Evolutionary conservation across 2,329 filamentous ascomycete species (phyloP).

Genomic region (Daldinia eschscholtzii): DNA sequence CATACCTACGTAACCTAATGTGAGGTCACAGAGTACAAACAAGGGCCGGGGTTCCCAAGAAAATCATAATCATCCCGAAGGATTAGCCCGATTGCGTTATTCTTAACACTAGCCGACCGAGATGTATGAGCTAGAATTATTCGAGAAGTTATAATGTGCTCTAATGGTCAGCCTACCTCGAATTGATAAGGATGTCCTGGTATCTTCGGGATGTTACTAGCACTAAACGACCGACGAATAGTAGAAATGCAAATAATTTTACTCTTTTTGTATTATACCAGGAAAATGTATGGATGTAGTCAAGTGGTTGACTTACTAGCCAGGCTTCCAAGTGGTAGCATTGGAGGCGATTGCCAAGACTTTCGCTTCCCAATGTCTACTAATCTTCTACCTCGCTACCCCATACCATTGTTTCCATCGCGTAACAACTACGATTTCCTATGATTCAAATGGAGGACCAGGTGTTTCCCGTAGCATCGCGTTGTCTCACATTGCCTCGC

Average conservation of each 20-base stretch:
- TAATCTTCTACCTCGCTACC: constrained; percentile 12
- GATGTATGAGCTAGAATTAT: constrained; percentile 1
- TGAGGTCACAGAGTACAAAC: not conserved
- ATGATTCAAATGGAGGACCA: constrained; percentile 4
- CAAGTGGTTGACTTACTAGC: constrained; percentile 4
- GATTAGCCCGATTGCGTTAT: constrained; percentile 27
- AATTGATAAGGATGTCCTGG: constrained; percentile 6
- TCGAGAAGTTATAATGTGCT: constrained; percentile 1
- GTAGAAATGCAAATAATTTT: not conserved
- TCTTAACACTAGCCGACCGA: constrained; percentile 6
- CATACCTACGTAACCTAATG: not conserved
- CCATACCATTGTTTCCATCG: constrained; percentile 23
- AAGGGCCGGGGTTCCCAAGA: constrained; percentile 13
- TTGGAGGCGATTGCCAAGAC: constrained; percentile 27
- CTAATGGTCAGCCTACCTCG: not conserved
- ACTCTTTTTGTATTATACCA: not conserved
- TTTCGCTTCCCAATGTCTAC: constrained; percentile 19
- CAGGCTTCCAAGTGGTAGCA: not conserved
- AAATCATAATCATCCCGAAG: constrained; percentile 36
- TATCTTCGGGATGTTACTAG: not conserved
- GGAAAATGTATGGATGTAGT: not conserved
- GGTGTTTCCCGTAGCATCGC: constrained; percentile 5
- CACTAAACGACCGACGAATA: constrained; percentile 7
- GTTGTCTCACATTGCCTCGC: constrained; percentile 1
- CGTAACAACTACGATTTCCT: constrained; percentile 27